phyloP scores from a whole-genome alignment of 2,329 filamentous ascomycete genomes.

The Ophiosphaerella narmari region DNA sequence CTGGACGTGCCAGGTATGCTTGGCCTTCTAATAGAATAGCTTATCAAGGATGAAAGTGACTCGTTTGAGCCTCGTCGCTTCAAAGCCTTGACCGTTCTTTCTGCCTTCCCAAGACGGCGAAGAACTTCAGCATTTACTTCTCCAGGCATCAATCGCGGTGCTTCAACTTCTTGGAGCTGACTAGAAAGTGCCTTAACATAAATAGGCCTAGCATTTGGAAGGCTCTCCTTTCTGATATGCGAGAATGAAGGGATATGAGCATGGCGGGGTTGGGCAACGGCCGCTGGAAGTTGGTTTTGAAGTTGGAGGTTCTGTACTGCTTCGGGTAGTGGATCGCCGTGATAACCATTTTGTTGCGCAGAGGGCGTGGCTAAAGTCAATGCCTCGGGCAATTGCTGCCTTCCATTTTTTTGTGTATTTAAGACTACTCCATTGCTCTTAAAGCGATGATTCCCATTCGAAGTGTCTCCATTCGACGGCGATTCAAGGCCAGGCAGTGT shows the following conservation, averaged over 20 bases:
- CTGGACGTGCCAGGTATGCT: background rate
- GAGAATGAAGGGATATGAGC: background rate
- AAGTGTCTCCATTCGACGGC: too few relatives aligned
- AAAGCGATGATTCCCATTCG: too few relatives aligned
- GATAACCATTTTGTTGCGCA: too few relatives aligned
- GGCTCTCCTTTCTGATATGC: background rate
- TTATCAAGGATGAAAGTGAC: conserved; percentile 1
- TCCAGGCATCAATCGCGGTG: background rate
- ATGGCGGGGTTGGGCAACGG: background rate
- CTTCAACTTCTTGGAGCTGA: background rate
- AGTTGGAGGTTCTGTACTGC: background rate
- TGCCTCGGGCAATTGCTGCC: too few relatives aligned
- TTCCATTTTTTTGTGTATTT: too few relatives aligned
- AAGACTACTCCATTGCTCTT: too few relatives aligned
- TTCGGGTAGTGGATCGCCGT: background rate
- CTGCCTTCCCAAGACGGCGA: conserved; percentile 1
- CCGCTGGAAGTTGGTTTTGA: background rate
- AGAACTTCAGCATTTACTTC: background rate
- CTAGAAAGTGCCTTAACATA: background rate
- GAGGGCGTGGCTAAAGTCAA: too few relatives aligned
- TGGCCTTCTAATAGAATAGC: conserved; percentile 2
- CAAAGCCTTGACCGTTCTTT: background rate
- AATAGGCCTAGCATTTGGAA: background rate
- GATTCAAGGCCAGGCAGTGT: background rate
- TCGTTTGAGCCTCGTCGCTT: conserved; percentile 4